These are phyloP conservation scores for Bruguiera hainesii DNA, from an alignment of 441 rosid species.

Conservation along the genomic window DNA sequence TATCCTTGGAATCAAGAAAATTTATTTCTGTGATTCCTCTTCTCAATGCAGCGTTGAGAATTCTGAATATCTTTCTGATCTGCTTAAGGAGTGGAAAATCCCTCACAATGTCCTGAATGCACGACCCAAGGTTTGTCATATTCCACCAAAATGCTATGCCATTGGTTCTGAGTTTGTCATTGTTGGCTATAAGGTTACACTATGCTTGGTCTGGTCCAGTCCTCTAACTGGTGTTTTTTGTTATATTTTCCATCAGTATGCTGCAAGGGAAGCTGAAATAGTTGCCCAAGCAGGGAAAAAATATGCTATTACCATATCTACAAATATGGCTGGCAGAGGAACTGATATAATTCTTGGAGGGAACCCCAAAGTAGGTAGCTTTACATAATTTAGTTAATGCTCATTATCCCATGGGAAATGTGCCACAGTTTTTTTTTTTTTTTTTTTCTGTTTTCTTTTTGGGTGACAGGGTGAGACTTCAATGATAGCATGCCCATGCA, in stretches of 20 bases:
- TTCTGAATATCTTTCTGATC: constrained; percentile 87
- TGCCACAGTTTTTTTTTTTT: not conserved
- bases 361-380: constrained; percentile 72
- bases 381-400: constrained; percentile 8
- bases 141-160: constrained; percentile 13
- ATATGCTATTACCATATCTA: constrained; percentile 90
- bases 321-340: constrained; percentile 99
- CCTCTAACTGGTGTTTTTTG: constrained; percentile 15
- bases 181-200: constrained; percentile 1
- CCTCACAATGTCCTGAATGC: constrained; percentile 97
- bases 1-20: constrained; percentile 5
- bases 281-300: constrained; percentile 95
- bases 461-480: constrained; percentile 14
- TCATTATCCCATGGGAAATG: not conserved
- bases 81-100: constrained; percentile 72
- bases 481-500: constrained; percentile 12
- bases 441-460: not conserved
- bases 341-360: constrained; percentile 97
- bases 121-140: constrained; percentile 72
- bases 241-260: constrained; percentile 54
- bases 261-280: constrained; percentile 92
- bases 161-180: constrained; percentile 13
- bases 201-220: constrained; percentile 6
- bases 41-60: constrained; percentile 81
- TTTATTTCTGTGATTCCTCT: constrained; percentile 16